phyloP scores from a whole-genome alignment of 31 red algal species.

The Odonthalia washingtoniensis region DNA sequence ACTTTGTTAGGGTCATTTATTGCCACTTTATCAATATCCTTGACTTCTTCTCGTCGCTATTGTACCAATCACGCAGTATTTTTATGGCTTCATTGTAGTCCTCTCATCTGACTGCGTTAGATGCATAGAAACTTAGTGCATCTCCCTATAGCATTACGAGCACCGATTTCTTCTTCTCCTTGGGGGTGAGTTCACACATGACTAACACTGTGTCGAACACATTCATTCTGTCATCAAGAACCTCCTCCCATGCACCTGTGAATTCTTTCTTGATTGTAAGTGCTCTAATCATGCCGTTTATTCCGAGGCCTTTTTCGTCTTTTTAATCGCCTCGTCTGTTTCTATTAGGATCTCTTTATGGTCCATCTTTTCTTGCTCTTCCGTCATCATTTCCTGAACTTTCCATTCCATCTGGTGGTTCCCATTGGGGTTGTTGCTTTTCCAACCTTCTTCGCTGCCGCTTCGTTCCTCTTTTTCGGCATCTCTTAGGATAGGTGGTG shows the following conservation, averaged over 20 bases:
- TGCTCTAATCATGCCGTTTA: not conserved
- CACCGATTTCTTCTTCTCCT: slow-evolving; percentile 7
- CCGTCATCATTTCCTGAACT: too few species aligned
- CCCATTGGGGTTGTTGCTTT: too few species aligned
- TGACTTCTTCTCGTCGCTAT: not conserved
- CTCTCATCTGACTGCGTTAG: not conserved
- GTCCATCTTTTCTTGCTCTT: too few species aligned
- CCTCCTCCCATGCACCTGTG: not conserved
- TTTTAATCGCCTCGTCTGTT: too few species aligned
- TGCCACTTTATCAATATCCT: slow-evolving; percentile 9
- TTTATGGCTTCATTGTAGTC: not conserved
- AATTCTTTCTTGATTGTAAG: not conserved
- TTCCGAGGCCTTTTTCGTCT: too few species aligned
- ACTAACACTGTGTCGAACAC: slow-evolving; percentile 14
- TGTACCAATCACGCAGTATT: slow-evolving; percentile 2
- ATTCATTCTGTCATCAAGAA: not conserved
- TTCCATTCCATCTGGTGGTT: too few species aligned
- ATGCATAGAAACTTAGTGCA: not conserved
- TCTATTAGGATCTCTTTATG: too few species aligned
- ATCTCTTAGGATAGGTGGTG: too few species aligned
- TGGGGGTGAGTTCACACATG: slow-evolving; percentile 8
- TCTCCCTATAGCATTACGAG: not conserved
- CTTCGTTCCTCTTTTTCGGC: too few species aligned
- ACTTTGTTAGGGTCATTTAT: too few species aligned
- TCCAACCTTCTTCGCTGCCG: too few species aligned